A percentile compares a stretch with the other conserved stretches of the same genome.
phyloP scores from a whole-genome alignment of 2,329 filamentous ascomycete species.

The Fusarium sp. region DNA sequence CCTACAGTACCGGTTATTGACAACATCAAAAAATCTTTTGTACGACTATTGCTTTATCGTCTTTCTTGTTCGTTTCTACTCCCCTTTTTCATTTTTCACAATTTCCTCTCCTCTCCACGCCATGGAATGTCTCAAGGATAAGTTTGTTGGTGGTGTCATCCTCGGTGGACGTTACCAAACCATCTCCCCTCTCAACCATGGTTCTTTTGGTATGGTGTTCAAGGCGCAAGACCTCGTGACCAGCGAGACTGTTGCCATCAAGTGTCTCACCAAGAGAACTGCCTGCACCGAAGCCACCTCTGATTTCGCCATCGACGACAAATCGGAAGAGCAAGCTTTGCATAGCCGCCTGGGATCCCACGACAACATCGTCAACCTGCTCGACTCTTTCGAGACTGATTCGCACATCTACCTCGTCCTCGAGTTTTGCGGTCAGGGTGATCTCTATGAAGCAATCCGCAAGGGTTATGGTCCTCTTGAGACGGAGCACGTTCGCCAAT shows the following conservation, averaged over 20 bases:
- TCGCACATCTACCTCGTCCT: slow-evolving; percentile 91
- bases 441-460: slow-evolving; percentile 97
- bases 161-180: slow-evolving; percentile 91
- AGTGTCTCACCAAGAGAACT: slow-evolving; percentile 88
- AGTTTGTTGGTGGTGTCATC: slow-evolving; percentile 80
- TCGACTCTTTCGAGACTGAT: slow-evolving; percentile 91
- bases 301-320: slow-evolving; percentile 80
- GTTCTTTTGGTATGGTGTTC: slow-evolving; percentile 99
- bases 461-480: slow-evolving; percentile 86
- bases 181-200: slow-evolving; percentile 94
- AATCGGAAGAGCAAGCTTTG: slow-evolving; percentile 80
- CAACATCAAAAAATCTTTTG: slow-evolving; percentile 41
- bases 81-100: slow-evolving; percentile 27
- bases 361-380: slow-evolving; percentile 91
- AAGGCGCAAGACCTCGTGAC: slow-evolving; percentile 83
- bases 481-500: slow-evolving; percentile 95
- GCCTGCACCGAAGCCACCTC: slow-evolving; percentile 67
- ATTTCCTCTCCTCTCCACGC: slow-evolving; percentile 28
- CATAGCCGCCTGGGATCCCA: slow-evolving; percentile 83
- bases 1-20: slow-evolving; percentile 29
- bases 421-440: slow-evolving; percentile 94
- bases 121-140: slow-evolving; percentile 88
- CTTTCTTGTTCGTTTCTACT: slow-evolving; percentile 30
- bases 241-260: slow-evolving; percentile 87
- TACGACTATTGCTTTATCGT: slow-evolving; percentile 44